Evolutionary conservation across 2,329 filamentous ascomycete species (phyloP), one percentile per base, ranked within the genome.

Genomic region (Monosporascus ibericus): DNA sequence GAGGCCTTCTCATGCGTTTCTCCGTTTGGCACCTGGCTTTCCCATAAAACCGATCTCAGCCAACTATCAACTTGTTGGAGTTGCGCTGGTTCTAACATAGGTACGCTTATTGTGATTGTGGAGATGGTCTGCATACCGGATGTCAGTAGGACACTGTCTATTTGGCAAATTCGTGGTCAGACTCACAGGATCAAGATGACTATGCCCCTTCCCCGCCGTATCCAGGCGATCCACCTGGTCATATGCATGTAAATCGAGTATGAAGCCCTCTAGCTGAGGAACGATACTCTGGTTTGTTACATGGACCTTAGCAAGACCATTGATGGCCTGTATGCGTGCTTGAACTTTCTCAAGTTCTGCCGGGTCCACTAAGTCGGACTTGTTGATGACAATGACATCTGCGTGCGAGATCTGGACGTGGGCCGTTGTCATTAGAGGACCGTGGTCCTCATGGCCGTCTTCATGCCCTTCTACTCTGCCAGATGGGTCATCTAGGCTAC

Each of bases 381-480:
- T 99, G 73, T 99, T 99, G 61, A 99, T 82, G 39, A 99, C 83
- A 44, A 99, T 81, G 8, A 97, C 90, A 70, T 99, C 94, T 6
- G 94, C 94, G 64, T 99, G 92, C 1, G 91, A 96, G 55, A 99
- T 95, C 65, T 99, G 94, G 47, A 97, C 80, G 69, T 99, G 94
- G 0, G 94, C 94, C 2, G 90, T 96, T 0, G 92, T 96, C 70
- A 96, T 81, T 8, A 91, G 72, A 0, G 88, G 85, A 0, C 86
- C 85, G 47, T 78, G 73, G 44, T 75, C 68, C 22, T 68, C 61
- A 27, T 83, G 72, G 55, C 75, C 69, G 22, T 81, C 73, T 8
- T 77, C 75, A 22, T 81, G 73, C 1, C 76, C 74, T 17, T 77
- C 72, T 15, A 80, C 72, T 52, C 81, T 76, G 17, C 76, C 78